Conservation (phyloP, 345 rosid species). For the Brassica rapa region DNA sequence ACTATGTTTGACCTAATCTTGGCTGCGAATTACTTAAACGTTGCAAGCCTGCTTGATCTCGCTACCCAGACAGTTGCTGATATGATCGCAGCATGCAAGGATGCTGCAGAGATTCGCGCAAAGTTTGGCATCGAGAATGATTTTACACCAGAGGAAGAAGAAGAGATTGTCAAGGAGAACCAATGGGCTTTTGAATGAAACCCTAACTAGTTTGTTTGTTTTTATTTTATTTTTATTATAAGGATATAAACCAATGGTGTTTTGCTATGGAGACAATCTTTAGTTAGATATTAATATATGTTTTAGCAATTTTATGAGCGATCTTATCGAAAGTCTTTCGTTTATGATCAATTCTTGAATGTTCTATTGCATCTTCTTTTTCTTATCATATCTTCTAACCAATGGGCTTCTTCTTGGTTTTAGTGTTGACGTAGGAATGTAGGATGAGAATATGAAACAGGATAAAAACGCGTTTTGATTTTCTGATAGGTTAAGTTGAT, state of each 20-base stretch:
- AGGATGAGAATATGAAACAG: neutral
- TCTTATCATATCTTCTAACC: neutral
- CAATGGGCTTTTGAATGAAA: slow-evolving; percentile 64
- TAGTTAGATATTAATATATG: neutral
- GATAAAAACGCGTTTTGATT: neutral
- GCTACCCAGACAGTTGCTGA: slow-evolving; percentile 63
- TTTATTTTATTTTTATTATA: neutral
- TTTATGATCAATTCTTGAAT: neutral
- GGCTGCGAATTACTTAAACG: slow-evolving; percentile 61
- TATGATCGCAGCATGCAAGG: slow-evolving; percentile 53
- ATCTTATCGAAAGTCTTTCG: neutral
- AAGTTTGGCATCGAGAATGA: slow-evolving; percentile 57
- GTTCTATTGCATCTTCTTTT: neutral
- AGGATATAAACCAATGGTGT: neutral
- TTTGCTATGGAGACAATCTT: neutral
- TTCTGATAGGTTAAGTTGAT: neutral
- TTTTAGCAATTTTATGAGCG: neutral
- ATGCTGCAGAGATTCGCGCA: slow-evolving; percentile 53
- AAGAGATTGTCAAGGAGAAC: slow-evolving; percentile 51
- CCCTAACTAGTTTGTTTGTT: neutral
- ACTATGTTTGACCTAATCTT: slow-evolving; percentile 54
- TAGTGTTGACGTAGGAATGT: neutral
- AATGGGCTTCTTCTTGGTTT: neutral
- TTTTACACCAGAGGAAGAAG: slow-evolving; percentile 62
- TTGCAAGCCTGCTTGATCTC: slow-evolving; percentile 52